These are phyloP conservation scores for Cyclaneusma minus DNA, from an alignment of 2,329 filamentous ascomycete genomes.

Conservation along the genomic window DNA sequence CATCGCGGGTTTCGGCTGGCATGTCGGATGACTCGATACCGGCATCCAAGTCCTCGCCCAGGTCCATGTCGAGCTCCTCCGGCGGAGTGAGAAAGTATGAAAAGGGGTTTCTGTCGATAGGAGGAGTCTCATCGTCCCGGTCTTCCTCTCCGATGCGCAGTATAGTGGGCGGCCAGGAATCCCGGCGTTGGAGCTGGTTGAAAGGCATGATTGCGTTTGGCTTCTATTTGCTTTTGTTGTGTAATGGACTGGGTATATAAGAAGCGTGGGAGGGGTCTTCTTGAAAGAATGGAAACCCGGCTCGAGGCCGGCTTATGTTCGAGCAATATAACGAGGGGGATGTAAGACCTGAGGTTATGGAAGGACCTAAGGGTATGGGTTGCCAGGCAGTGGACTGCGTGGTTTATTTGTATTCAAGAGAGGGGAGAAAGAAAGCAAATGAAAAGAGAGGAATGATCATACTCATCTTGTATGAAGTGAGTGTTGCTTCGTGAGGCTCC, in stretches of 20 bases:
- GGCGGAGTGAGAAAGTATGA: constrained; percentile 16
- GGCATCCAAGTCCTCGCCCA: constrained; percentile 15
- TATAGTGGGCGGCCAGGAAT: constrained; percentile 20
- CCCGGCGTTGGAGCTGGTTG: constrained; percentile 15
- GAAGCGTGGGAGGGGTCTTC: too few species aligned
- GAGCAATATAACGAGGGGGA: background rate
- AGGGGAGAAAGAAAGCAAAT: too few species aligned
- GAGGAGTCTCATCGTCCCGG: background rate
- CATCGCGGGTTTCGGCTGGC: constrained; percentile 11
- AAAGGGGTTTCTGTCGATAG: constrained; percentile 18
- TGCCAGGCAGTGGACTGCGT: too few species aligned
- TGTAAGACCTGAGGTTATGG: background rate
- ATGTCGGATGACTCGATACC: constrained; percentile 15
- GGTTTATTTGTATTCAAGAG: too few species aligned
- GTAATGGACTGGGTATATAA: too few species aligned
- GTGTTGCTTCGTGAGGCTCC: too few species aligned
- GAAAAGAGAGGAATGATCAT: too few species aligned
- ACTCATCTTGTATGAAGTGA: too few species aligned
- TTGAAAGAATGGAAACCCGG: constrained; percentile 9
- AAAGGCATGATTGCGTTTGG: constrained; percentile 12
- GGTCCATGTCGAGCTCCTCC: constrained; percentile 12
- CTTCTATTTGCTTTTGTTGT: background rate
- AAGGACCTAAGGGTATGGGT: too few species aligned
- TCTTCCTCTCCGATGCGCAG: constrained; percentile 11
- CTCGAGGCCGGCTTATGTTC: constrained; percentile 17